A percentile compares a stretch with the other conserved stretches of the same genome.
These are phyloP conservation scores for Backusella parvicylindrica DNA, from an alignment of 192 early-diverging fungal species.

Conservation along the genomic window DNA sequence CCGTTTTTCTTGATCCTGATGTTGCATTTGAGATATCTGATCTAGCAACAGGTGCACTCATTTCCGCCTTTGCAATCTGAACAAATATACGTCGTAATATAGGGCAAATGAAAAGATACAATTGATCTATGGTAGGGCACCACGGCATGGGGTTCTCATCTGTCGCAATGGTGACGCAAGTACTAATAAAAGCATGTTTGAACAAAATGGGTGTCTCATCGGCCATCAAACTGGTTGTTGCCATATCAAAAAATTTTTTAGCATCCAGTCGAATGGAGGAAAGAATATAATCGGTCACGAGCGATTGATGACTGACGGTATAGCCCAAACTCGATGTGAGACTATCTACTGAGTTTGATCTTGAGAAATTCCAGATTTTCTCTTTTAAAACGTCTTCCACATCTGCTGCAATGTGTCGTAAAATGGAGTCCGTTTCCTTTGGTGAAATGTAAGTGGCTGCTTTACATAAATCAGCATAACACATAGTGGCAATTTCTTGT, in stretches of 20 bases:
- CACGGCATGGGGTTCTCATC: slow-evolving; percentile 60
- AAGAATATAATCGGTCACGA: slow-evolving; percentile 68
- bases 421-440: slow-evolving; percentile 49
- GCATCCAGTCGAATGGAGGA: slow-evolving; percentile 68
- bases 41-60: slow-evolving; percentile 50
- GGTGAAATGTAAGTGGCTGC: slow-evolving; percentile 64
- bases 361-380: slow-evolving; percentile 24
- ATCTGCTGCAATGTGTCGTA: slow-evolving; percentile 59
- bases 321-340: slow-evolving; percentile 34
- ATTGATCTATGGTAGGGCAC: slow-evolving; percentile 53
- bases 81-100: slow-evolving; percentile 61
- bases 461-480: slow-evolving; percentile 70
- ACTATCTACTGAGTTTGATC: neutral
- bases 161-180: slow-evolving; percentile 60
- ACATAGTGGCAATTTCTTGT: slow-evolving; percentile 59
- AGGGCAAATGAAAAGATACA: slow-evolving; percentile 52
- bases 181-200: slow-evolving; percentile 73
- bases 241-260: slow-evolving; percentile 58
- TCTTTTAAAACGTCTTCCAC: slow-evolving; percentile 69
- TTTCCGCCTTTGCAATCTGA: slow-evolving; percentile 33
- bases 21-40: neutral
- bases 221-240: slow-evolving; percentile 65
- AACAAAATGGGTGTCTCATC: slow-evolving; percentile 65
- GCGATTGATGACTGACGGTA: slow-evolving; percentile 60
- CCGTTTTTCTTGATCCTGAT: slow-evolving; percentile 22